Conservation (phyloP, 179 eudicot genomes). For the Carnegiea gigantea region DNA sequence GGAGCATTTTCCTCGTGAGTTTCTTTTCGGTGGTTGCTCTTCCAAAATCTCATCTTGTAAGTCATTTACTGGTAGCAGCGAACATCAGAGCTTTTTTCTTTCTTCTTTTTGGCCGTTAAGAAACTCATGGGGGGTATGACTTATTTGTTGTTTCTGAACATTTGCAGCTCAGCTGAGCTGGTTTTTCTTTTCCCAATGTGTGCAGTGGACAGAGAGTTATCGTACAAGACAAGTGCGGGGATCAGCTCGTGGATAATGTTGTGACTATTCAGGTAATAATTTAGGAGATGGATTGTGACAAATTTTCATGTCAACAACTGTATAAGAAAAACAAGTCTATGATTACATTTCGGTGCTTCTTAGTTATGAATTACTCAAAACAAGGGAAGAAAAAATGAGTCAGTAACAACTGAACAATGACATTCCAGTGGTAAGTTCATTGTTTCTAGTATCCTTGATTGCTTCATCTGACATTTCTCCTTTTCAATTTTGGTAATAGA, state of each 20-base stretch:
- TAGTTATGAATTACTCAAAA: background rate
- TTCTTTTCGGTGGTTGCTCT: background rate
- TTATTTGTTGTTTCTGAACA: background rate
- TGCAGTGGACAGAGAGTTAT: conserved; percentile 91
- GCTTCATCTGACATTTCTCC: background rate
- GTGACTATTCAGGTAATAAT: conserved; percentile 78
- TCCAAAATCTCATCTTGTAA: background rate
- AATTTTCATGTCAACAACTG: conserved; percentile 1
- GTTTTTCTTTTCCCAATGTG: conserved; percentile 15
- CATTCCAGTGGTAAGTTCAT: too few species aligned
- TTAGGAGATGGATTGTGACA: conserved; percentile 2
- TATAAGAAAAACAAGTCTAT: background rate
- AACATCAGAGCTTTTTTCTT: background rate
- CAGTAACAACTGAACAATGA: background rate
- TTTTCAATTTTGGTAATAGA: background rate
- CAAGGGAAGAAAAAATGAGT: background rate
- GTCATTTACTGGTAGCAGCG: background rate
- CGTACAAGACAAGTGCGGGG: conserved; percentile 59
- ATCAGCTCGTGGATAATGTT: conserved; percentile 51
- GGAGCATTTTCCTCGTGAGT: background rate
- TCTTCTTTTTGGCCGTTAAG: background rate
- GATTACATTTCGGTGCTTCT: background rate
- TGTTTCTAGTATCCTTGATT: background rate
- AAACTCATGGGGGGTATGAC: background rate
- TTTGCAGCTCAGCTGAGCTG: conserved; percentile 11